Conservation (phyloP, 768 basidiomycete genomes). For the Serendipita sp. region DNA sequence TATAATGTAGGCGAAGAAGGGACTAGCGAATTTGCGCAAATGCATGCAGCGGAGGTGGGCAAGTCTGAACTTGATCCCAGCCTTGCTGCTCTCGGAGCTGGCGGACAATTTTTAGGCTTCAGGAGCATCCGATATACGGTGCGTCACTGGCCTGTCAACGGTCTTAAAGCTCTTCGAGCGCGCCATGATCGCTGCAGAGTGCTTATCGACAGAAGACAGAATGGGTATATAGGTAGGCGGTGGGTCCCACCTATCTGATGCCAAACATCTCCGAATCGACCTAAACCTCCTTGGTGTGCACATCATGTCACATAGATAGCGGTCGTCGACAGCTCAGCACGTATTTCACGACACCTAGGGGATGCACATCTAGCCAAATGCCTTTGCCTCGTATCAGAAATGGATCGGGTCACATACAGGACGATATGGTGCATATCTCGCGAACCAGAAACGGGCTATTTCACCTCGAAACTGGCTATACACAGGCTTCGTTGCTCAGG, state of each 20-base stretch:
- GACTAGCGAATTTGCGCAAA: no score
- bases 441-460: constrained; percentile 32
- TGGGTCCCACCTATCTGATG: constrained; percentile 15
- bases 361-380: no score
- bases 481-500: neutral
- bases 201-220: constrained; percentile 46
- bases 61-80: no score
- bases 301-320: constrained; percentile 36
- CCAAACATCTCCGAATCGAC: no score
- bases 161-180: constrained; percentile 52
- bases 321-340: constrained; percentile 40
- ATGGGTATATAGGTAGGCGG: constrained; percentile 46
- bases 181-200: constrained; percentile 56
- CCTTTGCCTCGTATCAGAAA: constrained; percentile 22
- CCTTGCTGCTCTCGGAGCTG: no score
- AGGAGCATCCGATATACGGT: no score
- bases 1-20: no score
- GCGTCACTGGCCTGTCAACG: constrained; percentile 58
- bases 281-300: constrained; percentile 34
- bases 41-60: no score
- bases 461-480: constrained; percentile 25
- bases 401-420: constrained; percentile 61
- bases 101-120: no score
- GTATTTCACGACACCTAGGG: constrained; percentile 7
- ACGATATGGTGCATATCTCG: constrained; percentile 57